phyloP scores from a whole-genome alignment of 306 rosid genomes.

The Styphnolobium japonicum region DNA sequence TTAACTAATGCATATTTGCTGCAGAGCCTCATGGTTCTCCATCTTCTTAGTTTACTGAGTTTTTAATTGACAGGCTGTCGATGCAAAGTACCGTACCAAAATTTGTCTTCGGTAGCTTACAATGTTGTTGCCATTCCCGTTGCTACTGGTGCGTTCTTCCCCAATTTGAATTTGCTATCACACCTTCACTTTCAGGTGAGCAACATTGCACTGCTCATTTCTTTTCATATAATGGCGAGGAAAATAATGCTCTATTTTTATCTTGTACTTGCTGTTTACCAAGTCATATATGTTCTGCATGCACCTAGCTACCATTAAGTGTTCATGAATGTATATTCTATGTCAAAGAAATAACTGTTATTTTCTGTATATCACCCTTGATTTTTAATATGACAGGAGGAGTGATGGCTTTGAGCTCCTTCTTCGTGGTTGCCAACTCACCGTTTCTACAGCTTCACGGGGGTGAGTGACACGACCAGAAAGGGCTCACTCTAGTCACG shows the following conservation, averaged over 20 bases:
- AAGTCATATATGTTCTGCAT: not conserved
- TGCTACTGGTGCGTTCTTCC: conserved; percentile 94
- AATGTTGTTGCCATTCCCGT: conserved; percentile 78
- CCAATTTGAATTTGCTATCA: conserved; percentile 87
- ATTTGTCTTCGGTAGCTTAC: conserved; percentile 85
- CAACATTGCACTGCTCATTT: not conserved
- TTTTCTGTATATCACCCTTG: conserved; percentile 8
- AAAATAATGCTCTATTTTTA: not conserved
- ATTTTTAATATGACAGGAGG: conserved; percentile 69
- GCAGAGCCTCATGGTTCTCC: conserved; percentile 13
- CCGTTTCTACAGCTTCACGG: conserved; percentile 80
- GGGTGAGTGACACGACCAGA: conserved; percentile 22
- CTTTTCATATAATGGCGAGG: not conserved
- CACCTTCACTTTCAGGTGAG: conserved; percentile 95
- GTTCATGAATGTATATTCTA: not conserved
- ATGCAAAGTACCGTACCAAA: conserved; percentile 97
- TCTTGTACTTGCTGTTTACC: conserved; percentile 5
- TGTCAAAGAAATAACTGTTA: not conserved
- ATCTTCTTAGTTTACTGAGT: conserved; percentile 4
- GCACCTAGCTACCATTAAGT: not conserved
- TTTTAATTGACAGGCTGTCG: conserved; percentile 65
- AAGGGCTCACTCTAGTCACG: conserved; percentile 20
- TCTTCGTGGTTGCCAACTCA: conserved; percentile 85
- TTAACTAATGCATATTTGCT: not conserved
- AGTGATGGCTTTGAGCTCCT: conserved; percentile 94